phyloP scores from a whole-genome alignment of 805 yeast genomes.

The Ogataea thermomethanolica region DNA sequence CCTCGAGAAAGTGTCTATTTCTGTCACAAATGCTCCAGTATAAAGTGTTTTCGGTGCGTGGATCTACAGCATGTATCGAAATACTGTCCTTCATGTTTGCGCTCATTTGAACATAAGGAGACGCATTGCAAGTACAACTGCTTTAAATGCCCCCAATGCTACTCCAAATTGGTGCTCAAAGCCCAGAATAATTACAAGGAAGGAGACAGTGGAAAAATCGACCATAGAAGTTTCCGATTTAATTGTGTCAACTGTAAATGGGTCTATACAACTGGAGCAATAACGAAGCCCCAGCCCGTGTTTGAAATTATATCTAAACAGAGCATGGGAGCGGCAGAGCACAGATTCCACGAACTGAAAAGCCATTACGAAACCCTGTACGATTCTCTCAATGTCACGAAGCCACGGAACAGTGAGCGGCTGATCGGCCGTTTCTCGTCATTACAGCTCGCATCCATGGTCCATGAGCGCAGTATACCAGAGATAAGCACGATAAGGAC shows the following conservation, averaged over 20 bases:
- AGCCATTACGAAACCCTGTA: slow-evolving; percentile 19
- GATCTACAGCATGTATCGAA: slow-evolving; percentile 19
- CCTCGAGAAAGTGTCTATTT: slow-evolving; percentile 19
- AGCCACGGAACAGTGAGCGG: slow-evolving; percentile 11
- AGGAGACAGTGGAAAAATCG: slow-evolving; percentile 8
- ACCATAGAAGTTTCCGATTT: slow-evolving; percentile 37
- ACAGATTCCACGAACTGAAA: slow-evolving; percentile 13
- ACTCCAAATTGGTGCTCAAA: slow-evolving; percentile 16
- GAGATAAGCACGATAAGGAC: neutral
- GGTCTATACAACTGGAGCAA: slow-evolving; percentile 34
- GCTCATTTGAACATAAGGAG: slow-evolving; percentile 5
- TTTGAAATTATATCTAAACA: slow-evolving; percentile 26
- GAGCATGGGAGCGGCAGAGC: slow-evolving; percentile 6
- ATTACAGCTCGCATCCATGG: slow-evolving; percentile 22
- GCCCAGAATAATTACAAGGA: slow-evolving; percentile 15
- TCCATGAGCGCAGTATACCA: slow-evolving; percentile 9
- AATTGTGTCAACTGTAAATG: slow-evolving; percentile 37
- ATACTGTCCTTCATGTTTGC: slow-evolving; percentile 31
- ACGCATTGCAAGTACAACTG: slow-evolving; percentile 31
- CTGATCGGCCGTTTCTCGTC: slow-evolving; percentile 16
- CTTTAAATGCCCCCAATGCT: slow-evolving; percentile 35
- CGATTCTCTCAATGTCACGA: slow-evolving; percentile 14
- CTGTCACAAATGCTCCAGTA: slow-evolving; percentile 28
- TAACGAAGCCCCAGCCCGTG: slow-evolving; percentile 42
- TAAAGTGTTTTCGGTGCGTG: slow-evolving; percentile 30